These are phyloP conservation scores for Crucibulum cyathiforme DNA, from an alignment of 1,284 basidiomycete species.

Conservation along the genomic window DNA sequence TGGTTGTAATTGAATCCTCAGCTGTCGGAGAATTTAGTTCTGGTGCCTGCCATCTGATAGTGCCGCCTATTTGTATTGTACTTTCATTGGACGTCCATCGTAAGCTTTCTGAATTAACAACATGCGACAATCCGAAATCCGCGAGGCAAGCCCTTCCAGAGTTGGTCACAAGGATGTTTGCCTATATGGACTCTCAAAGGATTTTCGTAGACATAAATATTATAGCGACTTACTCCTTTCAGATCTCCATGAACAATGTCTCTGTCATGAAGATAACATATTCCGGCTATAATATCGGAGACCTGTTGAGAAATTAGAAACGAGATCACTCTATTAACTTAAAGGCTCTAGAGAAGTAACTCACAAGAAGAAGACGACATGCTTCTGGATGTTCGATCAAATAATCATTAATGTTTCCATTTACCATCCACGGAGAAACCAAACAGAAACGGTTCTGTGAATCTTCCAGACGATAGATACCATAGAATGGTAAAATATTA, in stretches of 20 bases:
- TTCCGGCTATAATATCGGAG: constrained; percentile 34
- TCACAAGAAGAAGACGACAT: constrained; percentile 27
- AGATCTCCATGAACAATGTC: constrained; percentile 44
- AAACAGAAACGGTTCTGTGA: constrained; percentile 24
- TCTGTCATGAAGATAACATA: constrained; percentile 38
- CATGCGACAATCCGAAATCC: constrained; percentile 36
- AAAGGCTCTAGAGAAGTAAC: constrained; percentile 4
- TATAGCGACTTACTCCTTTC: constrained; percentile 36
- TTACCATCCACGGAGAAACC: constrained; percentile 43
- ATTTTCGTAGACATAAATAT: too few relatives aligned
- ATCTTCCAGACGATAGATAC: constrained; percentile 22
- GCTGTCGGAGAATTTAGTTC: constrained; percentile 18
- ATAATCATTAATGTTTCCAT: constrained; percentile 37
- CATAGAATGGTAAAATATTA: constrained; percentile 38
- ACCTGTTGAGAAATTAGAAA: constrained; percentile 11
- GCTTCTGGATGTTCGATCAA: constrained; percentile 18
- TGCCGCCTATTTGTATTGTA: constrained; percentile 16
- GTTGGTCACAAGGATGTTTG: constrained; percentile 32
- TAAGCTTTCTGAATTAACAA: constrained; percentile 17
- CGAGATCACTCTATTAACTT: background rate
- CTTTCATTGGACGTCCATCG: constrained; percentile 14
- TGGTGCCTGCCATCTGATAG: constrained; percentile 25
- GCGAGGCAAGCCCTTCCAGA: constrained; percentile 30
- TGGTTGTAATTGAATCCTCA: constrained; percentile 10
- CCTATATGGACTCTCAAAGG: constrained; percentile 9